These are phyloP conservation scores for Alternaria triticina DNA, from an alignment of 2,329 filamentous ascomycete genomes.

Conservation along the genomic window DNA sequence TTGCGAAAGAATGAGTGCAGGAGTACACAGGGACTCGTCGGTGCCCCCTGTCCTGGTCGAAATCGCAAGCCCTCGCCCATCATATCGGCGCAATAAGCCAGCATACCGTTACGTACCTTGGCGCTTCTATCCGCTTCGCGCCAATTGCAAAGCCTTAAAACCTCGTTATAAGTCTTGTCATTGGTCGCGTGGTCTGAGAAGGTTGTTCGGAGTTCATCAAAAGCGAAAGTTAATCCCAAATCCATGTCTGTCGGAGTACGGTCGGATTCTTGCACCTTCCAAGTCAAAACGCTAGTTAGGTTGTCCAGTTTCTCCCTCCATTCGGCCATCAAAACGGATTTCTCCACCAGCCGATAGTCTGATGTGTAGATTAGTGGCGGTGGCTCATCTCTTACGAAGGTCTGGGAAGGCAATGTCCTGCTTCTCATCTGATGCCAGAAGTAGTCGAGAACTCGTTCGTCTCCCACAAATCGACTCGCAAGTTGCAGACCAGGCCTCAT, in stretches of 20 bases:
- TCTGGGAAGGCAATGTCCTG: accelerated
- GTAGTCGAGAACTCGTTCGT: not conserved
- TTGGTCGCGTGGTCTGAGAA: no score
- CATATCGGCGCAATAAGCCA: no score
- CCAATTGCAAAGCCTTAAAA: no score
- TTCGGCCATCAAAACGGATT: not conserved
- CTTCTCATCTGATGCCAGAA: not conserved
- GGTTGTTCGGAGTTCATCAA: no score
- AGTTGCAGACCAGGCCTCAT: not conserved
- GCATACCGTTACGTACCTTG: no score
- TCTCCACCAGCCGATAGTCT: no score
- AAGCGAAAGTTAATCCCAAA: not conserved
- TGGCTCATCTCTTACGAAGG: not conserved
- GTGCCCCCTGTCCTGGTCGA: no score
- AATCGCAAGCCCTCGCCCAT: no score
- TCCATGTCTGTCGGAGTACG: not conserved
- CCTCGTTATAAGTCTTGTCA: no score
- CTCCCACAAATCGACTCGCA: not conserved
- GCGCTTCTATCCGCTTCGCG: no score
- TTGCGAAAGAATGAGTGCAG: not conserved
- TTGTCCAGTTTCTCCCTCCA: not conserved
- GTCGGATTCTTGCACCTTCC: not conserved
- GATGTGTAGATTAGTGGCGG: not conserved
- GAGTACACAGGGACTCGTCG: no score
- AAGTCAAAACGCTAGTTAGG: not conserved